Percentiles rank a stretch among this genome's conserved stretches.
Evolutionary conservation across 176 grass and related monocot genomes (phyloP).

Genomic region (Canna indica): DNA sequence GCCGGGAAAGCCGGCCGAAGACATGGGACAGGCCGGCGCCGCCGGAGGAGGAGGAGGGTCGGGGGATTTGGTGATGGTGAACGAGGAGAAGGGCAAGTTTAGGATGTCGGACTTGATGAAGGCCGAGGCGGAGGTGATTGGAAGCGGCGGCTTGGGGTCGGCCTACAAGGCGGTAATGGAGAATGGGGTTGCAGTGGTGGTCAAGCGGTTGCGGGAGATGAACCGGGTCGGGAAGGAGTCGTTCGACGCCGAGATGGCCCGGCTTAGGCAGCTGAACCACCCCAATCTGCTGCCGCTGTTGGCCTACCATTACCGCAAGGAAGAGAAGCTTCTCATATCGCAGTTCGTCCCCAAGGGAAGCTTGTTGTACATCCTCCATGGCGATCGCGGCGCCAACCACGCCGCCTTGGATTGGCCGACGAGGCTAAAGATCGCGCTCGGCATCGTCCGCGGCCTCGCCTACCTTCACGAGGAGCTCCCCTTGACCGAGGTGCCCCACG

Average conservation of each 20-base stretch:
- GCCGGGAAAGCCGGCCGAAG: background rate
- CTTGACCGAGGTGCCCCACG: slow-evolving; percentile 39
- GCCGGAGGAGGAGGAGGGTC: background rate
- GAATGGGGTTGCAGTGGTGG: background rate
- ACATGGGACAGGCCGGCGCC: background rate
- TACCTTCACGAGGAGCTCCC: slow-evolving; percentile 47
- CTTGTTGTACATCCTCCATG: slow-evolving; percentile 76
- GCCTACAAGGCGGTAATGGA: background rate
- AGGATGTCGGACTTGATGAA: slow-evolving; percentile 11
- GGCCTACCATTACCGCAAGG: slow-evolving; percentile 2
- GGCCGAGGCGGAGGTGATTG: slow-evolving; percentile 2
- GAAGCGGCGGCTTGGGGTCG: background rate
- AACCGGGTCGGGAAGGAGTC: slow-evolving; percentile 11
- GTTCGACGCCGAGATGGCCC: slow-evolving; percentile 2
- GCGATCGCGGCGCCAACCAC: slow-evolving; percentile 53
- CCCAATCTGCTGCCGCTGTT: background rate
- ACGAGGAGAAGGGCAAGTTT: background rate
- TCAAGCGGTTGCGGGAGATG: slow-evolving; percentile 5
- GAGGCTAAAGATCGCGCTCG: slow-evolving; percentile 40
- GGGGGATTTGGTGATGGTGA: slow-evolving; percentile 20
- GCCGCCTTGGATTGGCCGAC: slow-evolving; percentile 52
- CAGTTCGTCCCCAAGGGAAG: slow-evolving; percentile 25
- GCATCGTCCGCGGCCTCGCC: slow-evolving; percentile 38
- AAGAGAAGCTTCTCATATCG: background rate
- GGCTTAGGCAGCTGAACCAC: background rate